Percentiles rank a stretch among this genome's conserved stretches.
phyloP scores from a whole-genome alignment of 2,329 filamentous ascomycete genomes.

The Exophiala oligosperma region DNA sequence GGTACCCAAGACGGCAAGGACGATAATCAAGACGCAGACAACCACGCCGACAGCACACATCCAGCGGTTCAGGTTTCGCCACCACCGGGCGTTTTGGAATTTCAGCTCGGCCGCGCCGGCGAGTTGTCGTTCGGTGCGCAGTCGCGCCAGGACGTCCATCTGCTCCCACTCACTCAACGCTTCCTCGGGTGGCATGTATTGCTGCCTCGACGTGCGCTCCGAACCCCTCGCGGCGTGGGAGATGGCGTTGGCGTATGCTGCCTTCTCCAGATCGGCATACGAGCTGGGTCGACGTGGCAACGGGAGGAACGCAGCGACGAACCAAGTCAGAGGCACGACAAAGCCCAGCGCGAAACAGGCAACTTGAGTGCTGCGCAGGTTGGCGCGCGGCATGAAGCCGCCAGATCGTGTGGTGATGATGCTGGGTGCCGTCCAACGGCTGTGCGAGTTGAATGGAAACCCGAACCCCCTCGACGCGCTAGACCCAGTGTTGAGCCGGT shows the following conservation, averaged over 20 bases:
- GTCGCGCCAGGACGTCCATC: conserved; percentile 40
- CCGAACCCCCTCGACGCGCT: conserved; percentile 25
- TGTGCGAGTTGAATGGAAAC: conserved; percentile 32
- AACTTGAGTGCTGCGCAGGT: conserved; percentile 71
- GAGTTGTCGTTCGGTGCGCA: conserved; percentile 35
- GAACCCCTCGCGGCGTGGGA: not conserved
- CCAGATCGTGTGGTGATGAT: conserved; percentile 62
- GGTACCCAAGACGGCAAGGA: conserved; percentile 34
- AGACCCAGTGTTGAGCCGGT: conserved; percentile 45
- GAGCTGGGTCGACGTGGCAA: conserved; percentile 60
- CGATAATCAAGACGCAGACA: conserved; percentile 56
- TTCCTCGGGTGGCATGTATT: not conserved
- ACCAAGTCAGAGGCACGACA: conserved; percentile 76
- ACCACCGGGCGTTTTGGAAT: conserved; percentile 63
- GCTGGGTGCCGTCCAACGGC: conserved; percentile 66
- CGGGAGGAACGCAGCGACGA: conserved; percentile 73
- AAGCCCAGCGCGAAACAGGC: conserved; percentile 76
- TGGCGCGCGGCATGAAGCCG: conserved; percentile 50
- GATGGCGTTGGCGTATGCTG: conserved; percentile 4
- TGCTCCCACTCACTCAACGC: conserved; percentile 20
- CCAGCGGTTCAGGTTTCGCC: conserved; percentile 62
- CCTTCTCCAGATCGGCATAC: conserved; percentile 48
- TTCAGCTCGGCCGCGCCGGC: conserved; percentile 48
- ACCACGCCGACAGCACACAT: conserved; percentile 60
- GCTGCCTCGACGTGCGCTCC: not conserved